These are phyloP conservation scores for Amanita rubescens DNA, from an alignment of 768 basidiomycete species.

Conservation along the genomic window DNA sequence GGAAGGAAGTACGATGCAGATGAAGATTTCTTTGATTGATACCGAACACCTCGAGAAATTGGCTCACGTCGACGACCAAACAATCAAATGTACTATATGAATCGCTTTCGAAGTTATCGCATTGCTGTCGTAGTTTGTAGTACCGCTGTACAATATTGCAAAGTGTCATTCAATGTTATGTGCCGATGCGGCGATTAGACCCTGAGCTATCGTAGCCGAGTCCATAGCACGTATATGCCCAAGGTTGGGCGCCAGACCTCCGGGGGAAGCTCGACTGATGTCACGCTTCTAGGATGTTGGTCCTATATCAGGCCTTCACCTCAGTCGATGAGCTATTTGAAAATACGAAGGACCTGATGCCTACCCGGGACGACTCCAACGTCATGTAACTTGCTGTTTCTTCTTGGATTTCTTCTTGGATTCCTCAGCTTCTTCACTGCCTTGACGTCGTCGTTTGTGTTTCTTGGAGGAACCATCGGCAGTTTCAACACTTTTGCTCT, in stretches of 20 bases:
- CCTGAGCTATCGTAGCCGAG: too few species aligned
- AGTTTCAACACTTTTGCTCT: constrained; percentile 10
- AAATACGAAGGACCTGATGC: not conserved
- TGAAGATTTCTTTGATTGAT: not conserved
- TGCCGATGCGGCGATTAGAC: too few species aligned
- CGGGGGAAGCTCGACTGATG: too few species aligned
- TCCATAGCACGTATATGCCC: too few species aligned
- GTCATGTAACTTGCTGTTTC: constrained; percentile 16
- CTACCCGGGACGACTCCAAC: not conserved
- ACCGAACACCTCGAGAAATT: not conserved
- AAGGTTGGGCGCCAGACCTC: too few species aligned
- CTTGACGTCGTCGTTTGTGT: constrained; percentile 22
- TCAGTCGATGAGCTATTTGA: not conserved
- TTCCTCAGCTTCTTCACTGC: constrained; percentile 15
- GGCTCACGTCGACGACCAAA: not conserved
- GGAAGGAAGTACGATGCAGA: not conserved
- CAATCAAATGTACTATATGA: not conserved
- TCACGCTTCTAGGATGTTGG: too few species aligned
- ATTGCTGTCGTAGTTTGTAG: too few species aligned
- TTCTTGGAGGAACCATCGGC: constrained; percentile 24
- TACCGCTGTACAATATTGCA: too few species aligned
- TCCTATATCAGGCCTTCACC: too few species aligned
- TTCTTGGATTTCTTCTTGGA: constrained; percentile 29
- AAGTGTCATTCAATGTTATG: too few species aligned
- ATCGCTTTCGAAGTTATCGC: not conserved